These are phyloP conservation scores for Candida sakaeoensis DNA, from an alignment of 805 yeast species.

Conservation along the genomic window DNA sequence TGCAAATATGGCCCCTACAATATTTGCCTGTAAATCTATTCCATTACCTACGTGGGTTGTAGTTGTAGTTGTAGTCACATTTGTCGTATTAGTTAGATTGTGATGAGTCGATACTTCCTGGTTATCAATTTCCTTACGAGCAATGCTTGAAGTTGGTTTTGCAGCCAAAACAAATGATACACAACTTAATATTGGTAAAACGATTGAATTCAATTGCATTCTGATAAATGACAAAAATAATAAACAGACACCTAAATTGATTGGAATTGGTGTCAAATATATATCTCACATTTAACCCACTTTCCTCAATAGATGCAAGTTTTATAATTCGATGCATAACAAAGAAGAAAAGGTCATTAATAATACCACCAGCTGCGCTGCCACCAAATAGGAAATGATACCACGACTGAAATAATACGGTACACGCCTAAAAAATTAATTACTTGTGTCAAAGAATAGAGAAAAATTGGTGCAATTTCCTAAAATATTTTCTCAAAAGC, in stretches of 20 bases:
- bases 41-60: slow-evolving; percentile 3
- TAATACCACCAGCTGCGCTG: not conserved
- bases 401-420: not conserved
- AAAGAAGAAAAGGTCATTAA: not conserved
- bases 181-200: slow-evolving; percentile 2
- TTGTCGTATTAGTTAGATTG: slow-evolving; percentile 1
- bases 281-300: not conserved
- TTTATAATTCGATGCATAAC: slow-evolving; percentile 1
- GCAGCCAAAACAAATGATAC: slow-evolving; percentile 1
- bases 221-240: not conserved
- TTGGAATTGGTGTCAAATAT: slow-evolving; percentile 2
- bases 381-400: slow-evolving; percentile 1
- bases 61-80: slow-evolving; percentile 7
- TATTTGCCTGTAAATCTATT: not conserved
- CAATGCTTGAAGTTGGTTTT: not conserved
- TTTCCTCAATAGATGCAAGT: slow-evolving; percentile 1
- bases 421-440: not conserved
- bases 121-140: not conserved
- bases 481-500: no score
- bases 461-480: not conserved
- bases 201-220: slow-evolving; percentile 6
- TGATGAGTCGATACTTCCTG: not conserved
- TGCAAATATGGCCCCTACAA: slow-evolving; percentile 3
- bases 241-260: not conserved
- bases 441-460: not conserved